phyloP scores from a whole-genome alignment of 1,284 basidiomycete genomes.

The Puccinia polysora region DNA sequence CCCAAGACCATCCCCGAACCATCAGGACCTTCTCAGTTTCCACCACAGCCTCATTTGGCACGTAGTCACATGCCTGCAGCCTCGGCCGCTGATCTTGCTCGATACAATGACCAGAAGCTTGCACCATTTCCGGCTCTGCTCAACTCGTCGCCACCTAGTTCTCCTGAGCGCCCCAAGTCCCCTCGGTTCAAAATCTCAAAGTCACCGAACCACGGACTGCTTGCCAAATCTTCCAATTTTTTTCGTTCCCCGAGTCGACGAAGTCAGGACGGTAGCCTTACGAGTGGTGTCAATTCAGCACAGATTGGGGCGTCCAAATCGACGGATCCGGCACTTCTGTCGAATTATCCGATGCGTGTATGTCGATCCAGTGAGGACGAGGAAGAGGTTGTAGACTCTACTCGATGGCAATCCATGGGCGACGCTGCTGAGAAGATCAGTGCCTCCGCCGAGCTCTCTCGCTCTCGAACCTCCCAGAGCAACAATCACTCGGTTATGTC shows the following conservation, averaged over 20 bases:
- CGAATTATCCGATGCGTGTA: background rate
- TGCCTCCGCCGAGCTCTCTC: conserved; percentile 8
- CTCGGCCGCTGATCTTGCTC: conserved; percentile 60
- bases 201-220: conserved; percentile 13
- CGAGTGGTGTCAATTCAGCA: background rate
- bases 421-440: conserved; percentile 22
- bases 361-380: conserved; percentile 10
- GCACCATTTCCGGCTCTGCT: conserved; percentile 70
- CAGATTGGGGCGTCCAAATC: background rate
- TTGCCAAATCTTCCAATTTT: conserved; percentile 38
- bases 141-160: conserved; percentile 1
- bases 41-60: conserved; percentile 62
- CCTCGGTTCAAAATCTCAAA: conserved; percentile 21
- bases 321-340: background rate
- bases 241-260: conserved; percentile 17
- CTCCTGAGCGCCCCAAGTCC: conserved; percentile 21
- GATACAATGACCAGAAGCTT: conserved; percentile 72
- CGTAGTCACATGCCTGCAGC: conserved; percentile 59
- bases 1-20: conserved; percentile 42
- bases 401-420: conserved; percentile 31
- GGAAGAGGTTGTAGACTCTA: conserved; percentile 10
- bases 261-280: conserved; percentile 1
- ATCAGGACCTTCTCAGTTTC: conserved; percentile 57
- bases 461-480: conserved; percentile 10
- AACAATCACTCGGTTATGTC: conserved; percentile 14